Percentiles rank a stretch among this genome's conserved stretches.
phyloP scores from a whole-genome alignment of 2,329 filamentous ascomycete genomes.

The Fusarium irregulare region DNA sequence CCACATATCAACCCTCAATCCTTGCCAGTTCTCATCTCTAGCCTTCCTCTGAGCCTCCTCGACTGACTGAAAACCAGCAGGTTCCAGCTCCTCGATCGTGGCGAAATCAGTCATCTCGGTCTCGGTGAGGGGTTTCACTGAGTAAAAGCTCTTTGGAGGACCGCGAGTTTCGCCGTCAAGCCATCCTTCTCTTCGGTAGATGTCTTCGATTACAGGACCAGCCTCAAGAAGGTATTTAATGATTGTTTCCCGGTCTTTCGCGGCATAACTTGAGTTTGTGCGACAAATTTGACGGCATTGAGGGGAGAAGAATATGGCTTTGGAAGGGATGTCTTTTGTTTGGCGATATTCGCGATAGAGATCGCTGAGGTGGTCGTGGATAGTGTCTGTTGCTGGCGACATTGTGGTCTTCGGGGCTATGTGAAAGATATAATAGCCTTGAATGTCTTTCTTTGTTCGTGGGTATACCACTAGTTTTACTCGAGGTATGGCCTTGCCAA shows the following conservation, averaged over 20 bases:
- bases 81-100: rapidly evolving
- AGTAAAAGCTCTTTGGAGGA: neutral
- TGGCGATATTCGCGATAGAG: constrained; percentile 2
- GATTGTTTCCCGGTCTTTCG: neutral
- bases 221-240: constrained; percentile 1
- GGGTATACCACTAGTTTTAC: neutral
- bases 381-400: rapidly evolving
- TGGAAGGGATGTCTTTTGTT: constrained; percentile 1
- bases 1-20: constrained; percentile 17
- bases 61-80: neutral
- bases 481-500: rapidly evolving
- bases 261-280: constrained; percentile 6
- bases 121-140: neutral
- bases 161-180: rapidly evolving
- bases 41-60: neutral
- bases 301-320: neutral
- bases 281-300: constrained; percentile 18
- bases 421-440: rapidly evolving
- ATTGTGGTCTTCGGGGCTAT: no score
- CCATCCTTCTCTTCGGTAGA: neutral
- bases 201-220: neutral
- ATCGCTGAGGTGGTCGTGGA: neutral
- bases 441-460: rapidly evolving
- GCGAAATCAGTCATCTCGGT: neutral
- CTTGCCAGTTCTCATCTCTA: neutral